Percentiles rank a stretch among this genome's conserved stretches.
Evolutionary conservation across 2,329 filamentous ascomycete genomes (phyloP).

Genomic region (Calonectria ilicicola): DNA sequence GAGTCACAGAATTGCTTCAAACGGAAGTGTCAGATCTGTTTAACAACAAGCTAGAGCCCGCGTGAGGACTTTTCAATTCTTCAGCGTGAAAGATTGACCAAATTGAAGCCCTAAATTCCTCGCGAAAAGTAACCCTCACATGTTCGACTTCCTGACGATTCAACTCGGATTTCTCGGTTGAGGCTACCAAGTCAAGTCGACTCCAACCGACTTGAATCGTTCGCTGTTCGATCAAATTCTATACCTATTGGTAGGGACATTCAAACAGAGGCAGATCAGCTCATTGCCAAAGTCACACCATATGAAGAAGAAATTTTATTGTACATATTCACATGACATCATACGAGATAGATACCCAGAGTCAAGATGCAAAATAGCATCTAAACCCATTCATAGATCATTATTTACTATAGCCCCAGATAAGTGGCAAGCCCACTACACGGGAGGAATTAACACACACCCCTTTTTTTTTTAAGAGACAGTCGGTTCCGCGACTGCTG

Average conservation of each 20-base stretch:
- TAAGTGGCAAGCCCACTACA: background rate
- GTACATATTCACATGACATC: background rate
- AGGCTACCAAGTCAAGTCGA: background rate
- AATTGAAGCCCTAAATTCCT: background rate
- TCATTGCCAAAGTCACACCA: background rate
- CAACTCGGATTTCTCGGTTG: background rate
- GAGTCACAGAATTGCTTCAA: slow-evolving; percentile 53
- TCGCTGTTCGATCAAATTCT: background rate
- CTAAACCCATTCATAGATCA: slow-evolving; percentile 3
- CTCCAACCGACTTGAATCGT: background rate
- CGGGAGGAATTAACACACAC: background rate
- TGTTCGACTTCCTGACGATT: background rate
- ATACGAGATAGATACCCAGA: slow-evolving; percentile 16
- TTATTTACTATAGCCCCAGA: background rate
- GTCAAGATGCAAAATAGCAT: background rate
- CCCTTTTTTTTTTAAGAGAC: background rate
- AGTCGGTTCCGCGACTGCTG: background rate
- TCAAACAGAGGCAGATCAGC: background rate
- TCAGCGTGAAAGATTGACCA: background rate
- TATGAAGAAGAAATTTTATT: background rate
- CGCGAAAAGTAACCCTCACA: background rate
- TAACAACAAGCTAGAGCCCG: slow-evolving; percentile 35
- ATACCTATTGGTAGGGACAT: background rate
- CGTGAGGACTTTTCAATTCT: slow-evolving; percentile 23
- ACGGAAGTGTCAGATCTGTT: slow-evolving; percentile 49